Evolutionary conservation across 306 rosid species (phyloP).

Genomic region (Urtica urens): DNA sequence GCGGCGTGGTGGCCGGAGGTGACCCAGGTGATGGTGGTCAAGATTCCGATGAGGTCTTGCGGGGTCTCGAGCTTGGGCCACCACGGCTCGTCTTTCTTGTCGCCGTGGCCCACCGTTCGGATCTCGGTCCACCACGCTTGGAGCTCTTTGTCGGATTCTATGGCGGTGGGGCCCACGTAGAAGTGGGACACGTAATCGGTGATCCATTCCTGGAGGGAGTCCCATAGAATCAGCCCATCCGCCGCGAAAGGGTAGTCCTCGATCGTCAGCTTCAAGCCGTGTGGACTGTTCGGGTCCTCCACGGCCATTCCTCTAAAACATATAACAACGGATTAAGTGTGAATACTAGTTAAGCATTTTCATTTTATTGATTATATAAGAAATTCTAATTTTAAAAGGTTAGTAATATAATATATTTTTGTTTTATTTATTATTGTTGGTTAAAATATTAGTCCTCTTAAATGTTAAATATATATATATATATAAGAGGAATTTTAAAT

Average conservation of each 20-base stretch:
- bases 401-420: too few relatives aligned
- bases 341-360: too few relatives aligned
- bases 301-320: conserved; percentile 37
- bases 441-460: background rate
- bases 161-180: conserved; percentile 15
- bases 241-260: conserved; percentile 35
- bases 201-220: conserved; percentile 22
- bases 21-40: conserved; percentile 27
- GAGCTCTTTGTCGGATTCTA: conserved; percentile 23
- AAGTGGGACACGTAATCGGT: conserved; percentile 26
- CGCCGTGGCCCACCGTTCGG: conserved; percentile 25
- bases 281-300: conserved; percentile 26
- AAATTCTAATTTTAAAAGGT: too few relatives aligned
- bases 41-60: conserved; percentile 13
- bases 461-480: too few relatives aligned
- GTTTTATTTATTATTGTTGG: background rate
- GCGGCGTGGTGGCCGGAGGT: conserved; percentile 32
- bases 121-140: conserved; percentile 40
- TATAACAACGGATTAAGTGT: too few relatives aligned
- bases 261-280: conserved; percentile 27
- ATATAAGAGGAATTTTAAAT: too few relatives aligned
- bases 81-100: conserved; percentile 36
- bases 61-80: conserved; percentile 24
- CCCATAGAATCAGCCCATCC: conserved; percentile 33
- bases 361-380: too few relatives aligned